Evolutionary conservation across 1,284 basidiomycete species (phyloP).

Genomic region (Xerocomus minutiporus): DNA sequence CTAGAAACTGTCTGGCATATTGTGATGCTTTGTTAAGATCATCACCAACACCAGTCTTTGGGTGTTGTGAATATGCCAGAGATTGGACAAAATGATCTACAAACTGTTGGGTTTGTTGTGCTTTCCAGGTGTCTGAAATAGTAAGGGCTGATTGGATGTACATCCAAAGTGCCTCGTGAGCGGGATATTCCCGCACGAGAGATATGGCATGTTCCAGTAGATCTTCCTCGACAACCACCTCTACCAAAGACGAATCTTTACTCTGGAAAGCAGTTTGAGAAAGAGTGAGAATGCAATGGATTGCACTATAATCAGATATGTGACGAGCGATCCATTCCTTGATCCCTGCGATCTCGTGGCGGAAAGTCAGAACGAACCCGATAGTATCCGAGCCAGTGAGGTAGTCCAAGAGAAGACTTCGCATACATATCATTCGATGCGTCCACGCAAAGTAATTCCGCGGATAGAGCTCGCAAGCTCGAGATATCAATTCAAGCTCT

Average conservation of each 20-base stretch:
- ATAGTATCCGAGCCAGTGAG: slow-evolving; percentile 6
- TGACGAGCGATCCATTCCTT: slow-evolving; percentile 54
- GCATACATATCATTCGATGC: slow-evolving; percentile 49
- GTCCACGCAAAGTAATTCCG: slow-evolving; percentile 68
- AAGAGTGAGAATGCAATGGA: slow-evolving; percentile 47
- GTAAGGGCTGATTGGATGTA: slow-evolving; percentile 32
- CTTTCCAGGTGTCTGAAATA: not conserved
- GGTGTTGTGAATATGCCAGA: slow-evolving; percentile 2
- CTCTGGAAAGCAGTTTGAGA: slow-evolving; percentile 7
- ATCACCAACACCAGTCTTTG: not conserved
- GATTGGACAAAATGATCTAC: slow-evolving; percentile 18
- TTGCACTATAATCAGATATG: slow-evolving; percentile 60
- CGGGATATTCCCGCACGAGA: slow-evolving; percentile 45
- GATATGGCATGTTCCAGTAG: slow-evolving; percentile 40
- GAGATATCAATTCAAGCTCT: slow-evolving; percentile 45
- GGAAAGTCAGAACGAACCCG: slow-evolving; percentile 33
- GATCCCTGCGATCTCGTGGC: slow-evolving; percentile 36
- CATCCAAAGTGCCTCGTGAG: slow-evolving; percentile 59
- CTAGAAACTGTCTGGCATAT: slow-evolving; percentile 16
- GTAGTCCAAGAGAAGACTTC: slow-evolving; percentile 10
- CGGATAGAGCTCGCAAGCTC: slow-evolving; percentile 54
- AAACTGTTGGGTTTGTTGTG: slow-evolving; percentile 9
- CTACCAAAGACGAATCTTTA: not conserved
- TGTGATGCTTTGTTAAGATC: slow-evolving; percentile 1
- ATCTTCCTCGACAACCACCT: slow-evolving; percentile 2